Percentiles rank a stretch among this genome's conserved stretches.
phyloP scores from a whole-genome alignment of 148 eudicot species.

The Nyssa sinensis region DNA sequence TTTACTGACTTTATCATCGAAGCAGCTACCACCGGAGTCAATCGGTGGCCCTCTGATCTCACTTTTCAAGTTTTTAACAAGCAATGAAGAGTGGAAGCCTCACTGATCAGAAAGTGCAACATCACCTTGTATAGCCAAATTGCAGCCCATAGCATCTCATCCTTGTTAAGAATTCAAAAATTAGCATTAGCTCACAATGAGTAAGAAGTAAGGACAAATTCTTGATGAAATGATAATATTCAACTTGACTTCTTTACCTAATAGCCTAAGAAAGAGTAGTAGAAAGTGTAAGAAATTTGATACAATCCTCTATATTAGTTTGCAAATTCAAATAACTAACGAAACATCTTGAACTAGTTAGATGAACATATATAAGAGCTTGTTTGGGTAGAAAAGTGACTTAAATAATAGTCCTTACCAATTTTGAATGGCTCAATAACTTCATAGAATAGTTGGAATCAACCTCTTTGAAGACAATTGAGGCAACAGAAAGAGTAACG shows the following conservation, averaged over 20 bases:
- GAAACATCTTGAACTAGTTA: not conserved
- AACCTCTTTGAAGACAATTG: slow-evolving; percentile 49
- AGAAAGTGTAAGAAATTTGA: slow-evolving; percentile 77
- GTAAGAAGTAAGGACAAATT: not conserved
- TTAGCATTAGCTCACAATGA: not conserved
- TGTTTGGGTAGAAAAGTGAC: not conserved
- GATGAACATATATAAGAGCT: not conserved
- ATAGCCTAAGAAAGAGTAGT: slow-evolving; percentile 86
- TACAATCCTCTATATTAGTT: slow-evolving; percentile 77
- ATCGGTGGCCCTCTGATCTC: too few relatives aligned
- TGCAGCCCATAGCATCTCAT: slow-evolving; percentile 85
- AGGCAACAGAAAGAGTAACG: slow-evolving; percentile 77
- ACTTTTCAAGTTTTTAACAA: too few relatives aligned
- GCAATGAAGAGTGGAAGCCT: too few relatives aligned
- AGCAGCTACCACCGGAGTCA: too few relatives aligned
- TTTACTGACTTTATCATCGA: too few relatives aligned
- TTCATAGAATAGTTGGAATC: slow-evolving; percentile 53
- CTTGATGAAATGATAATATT: not conserved
- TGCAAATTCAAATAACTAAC: slow-evolving; percentile 71
- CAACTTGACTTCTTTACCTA: slow-evolving; percentile 36
- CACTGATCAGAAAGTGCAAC: too few relatives aligned
- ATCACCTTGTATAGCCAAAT: slow-evolving; percentile 79
- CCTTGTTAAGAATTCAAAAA: slow-evolving; percentile 31
- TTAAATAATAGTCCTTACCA: slow-evolving; percentile 31
- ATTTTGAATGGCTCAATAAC: slow-evolving; percentile 57